A percentile compares a stretch with the other conserved stretches of the same genome.
phyloP scores from a whole-genome alignment of 1,139 yeast species.

The Kodamaea anthophila region DNA sequence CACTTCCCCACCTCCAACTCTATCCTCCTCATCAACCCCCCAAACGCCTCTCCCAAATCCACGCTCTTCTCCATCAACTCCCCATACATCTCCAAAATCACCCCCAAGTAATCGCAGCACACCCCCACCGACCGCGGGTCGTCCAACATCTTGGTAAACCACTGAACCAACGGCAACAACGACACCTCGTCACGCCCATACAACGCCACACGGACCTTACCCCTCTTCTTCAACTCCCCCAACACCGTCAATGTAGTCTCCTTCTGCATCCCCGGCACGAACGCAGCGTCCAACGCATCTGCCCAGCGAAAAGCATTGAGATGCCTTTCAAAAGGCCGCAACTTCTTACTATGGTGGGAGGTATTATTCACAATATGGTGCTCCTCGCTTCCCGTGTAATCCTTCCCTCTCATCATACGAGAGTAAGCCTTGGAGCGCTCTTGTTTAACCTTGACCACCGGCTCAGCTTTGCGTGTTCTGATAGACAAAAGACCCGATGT shows the following conservation, averaged over 20 bases:
- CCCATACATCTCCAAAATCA: constrained; percentile 75
- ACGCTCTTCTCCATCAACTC: constrained; percentile 66
- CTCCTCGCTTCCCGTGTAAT: constrained; percentile 85
- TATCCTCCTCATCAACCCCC: constrained; percentile 54
- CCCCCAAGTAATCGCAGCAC: constrained; percentile 79
- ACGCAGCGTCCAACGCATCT: constrained; percentile 86
- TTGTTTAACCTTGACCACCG: constrained; percentile 43
- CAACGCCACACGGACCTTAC: constrained; percentile 75
- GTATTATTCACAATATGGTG: constrained; percentile 61
- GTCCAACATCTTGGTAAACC: constrained; percentile 72
- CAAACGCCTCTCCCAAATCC: constrained; percentile 68
- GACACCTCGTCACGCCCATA: constrained; percentile 80
- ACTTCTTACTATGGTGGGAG: constrained; percentile 46
- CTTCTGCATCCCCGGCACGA: constrained; percentile 67
- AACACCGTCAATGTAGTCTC: constrained; percentile 77
- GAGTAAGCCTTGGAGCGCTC: constrained; percentile 50
- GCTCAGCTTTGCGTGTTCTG: constrained; percentile 74
- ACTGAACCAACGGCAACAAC: constrained; percentile 76
- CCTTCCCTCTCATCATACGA: constrained; percentile 86
- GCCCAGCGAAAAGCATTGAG: constrained; percentile 86
- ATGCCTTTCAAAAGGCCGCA: constrained; percentile 76
- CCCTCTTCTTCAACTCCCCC: constrained; percentile 79
- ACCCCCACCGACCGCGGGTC: constrained; percentile 73
- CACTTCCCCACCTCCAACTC: constrained; percentile 69
- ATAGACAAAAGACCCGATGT: constrained; percentile 84